A percentile compares a stretch with the other conserved stretches of the same genome.
phyloP scores from a whole-genome alignment of 2,329 filamentous ascomycete genomes.

The Penicillium sp. region DNA sequence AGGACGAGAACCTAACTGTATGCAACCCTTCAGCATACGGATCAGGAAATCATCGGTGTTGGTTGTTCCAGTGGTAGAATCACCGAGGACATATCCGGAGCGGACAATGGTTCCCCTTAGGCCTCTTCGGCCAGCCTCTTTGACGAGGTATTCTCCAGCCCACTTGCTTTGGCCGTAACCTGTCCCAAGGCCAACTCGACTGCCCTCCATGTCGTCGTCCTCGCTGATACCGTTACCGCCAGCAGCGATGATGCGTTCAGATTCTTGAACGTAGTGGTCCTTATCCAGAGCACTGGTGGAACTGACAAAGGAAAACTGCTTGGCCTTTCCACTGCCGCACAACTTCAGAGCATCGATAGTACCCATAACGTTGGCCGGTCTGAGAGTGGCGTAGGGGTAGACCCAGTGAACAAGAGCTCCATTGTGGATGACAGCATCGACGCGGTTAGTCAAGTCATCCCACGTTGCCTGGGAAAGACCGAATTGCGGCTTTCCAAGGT shows the following conservation, averaged over 20 bases:
- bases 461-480: conserved; percentile 68
- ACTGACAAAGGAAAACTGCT: conserved; percentile 76
- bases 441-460: conserved; percentile 62
- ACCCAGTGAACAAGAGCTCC: conserved; percentile 80
- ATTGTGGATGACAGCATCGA: conserved; percentile 78
- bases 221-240: conserved; percentile 69
- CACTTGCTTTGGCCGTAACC: conserved; percentile 94
- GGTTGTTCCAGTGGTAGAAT: conserved; percentile 63
- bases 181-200: conserved; percentile 71
- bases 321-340: conserved; percentile 73
- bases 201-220: conserved; percentile 74
- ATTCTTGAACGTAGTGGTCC: conserved; percentile 75
- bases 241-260: conserved; percentile 58
- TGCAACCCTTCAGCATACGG: conserved; percentile 80
- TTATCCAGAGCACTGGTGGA: conserved; percentile 82
- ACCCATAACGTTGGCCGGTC: conserved; percentile 73
- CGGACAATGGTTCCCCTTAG: conserved; percentile 73
- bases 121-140: conserved; percentile 75
- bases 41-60: conserved; percentile 90
- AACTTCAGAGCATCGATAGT: conserved; percentile 75
- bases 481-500: conserved; percentile 69
- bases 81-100: conserved; percentile 81
- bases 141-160: conserved; percentile 70
- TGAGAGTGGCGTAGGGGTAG: conserved; percentile 69
- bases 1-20: conserved; percentile 73